A percentile compares a stretch with the other conserved stretches of the same genome.
Conservation (phyloP, 2,329 filamentous ascomycete genomes). For the Scortechinia acanthostroma region DNA sequence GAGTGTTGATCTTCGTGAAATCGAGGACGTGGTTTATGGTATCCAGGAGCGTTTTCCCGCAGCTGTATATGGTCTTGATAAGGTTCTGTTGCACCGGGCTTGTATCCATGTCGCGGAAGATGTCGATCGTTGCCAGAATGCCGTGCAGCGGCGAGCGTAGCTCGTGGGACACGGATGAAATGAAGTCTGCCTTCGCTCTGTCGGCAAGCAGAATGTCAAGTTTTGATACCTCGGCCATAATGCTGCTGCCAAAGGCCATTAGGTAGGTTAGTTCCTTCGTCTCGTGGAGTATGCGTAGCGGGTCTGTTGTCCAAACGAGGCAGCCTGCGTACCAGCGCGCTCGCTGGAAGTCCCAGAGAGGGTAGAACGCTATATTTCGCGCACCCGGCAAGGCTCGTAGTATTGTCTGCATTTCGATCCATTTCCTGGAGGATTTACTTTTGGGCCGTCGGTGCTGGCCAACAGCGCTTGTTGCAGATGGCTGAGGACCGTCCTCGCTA, state of each 20-base stretch:
- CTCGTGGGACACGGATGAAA: neutral
- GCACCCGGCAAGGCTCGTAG: neutral
- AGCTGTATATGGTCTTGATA: neutral
- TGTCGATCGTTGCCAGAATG: neutral
- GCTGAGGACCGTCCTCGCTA: neutral
- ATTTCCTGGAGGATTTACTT: neutral
- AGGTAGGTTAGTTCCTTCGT: neutral
- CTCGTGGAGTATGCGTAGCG: neutral
- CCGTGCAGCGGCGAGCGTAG: neutral
- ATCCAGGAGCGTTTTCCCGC: neutral
- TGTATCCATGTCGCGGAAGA: neutral
- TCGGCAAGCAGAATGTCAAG: neutral
- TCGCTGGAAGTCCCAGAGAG: neutral
- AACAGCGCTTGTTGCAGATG: neutral
- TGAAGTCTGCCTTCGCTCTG: neutral
- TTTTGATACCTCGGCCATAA: neutral
- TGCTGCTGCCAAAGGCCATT: neutral
- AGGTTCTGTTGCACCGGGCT: neutral
- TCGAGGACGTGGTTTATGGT: neutral
- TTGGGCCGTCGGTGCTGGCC: neutral
- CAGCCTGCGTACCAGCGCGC: neutral
- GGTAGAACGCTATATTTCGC: neutral
- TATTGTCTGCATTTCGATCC: neutral
- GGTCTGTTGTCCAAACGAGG: neutral
- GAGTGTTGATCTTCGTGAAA: neutral